A percentile compares a stretch with the other conserved stretches of the same genome.
These are phyloP conservation scores for Clitoria ternatea DNA, from an alignment of 306 rosid species.

Conservation along the genomic window DNA sequence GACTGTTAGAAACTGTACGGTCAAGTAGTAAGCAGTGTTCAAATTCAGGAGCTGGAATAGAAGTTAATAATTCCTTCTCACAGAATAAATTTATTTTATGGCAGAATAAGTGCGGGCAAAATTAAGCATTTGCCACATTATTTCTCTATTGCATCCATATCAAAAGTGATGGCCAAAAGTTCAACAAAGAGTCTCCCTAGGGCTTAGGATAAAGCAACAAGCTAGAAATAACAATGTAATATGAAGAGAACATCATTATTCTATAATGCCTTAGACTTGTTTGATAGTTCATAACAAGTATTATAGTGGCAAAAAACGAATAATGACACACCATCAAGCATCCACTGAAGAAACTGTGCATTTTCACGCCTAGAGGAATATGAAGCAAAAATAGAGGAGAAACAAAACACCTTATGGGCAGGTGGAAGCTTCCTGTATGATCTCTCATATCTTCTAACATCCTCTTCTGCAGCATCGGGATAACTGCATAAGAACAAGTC, in stretches of 20 bases:
- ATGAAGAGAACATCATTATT: not conserved
- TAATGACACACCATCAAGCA: not conserved
- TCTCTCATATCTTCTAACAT: slow-evolving; percentile 81
- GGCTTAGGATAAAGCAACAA: not conserved
- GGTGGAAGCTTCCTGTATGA: slow-evolving; percentile 72
- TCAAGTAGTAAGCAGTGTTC: not conserved
- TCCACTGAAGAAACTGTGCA: not conserved
- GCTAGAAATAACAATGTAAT: slow-evolving; percentile 9
- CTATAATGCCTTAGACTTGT: not conserved
- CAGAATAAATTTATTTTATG: not conserved
- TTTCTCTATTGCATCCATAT: not conserved
- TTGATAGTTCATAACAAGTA: not conserved
- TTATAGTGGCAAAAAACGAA: not conserved
- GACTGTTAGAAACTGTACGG: not conserved
- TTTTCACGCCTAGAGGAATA: not conserved
- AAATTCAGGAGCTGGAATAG: not conserved
- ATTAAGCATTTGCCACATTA: not conserved
- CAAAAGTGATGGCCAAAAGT: not conserved
- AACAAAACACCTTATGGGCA: slow-evolving; percentile 68
- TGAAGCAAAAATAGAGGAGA: slow-evolving; percentile 1
- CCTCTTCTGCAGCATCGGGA: slow-evolving; percentile 91
- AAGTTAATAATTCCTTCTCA: not conserved
- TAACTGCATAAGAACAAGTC: slow-evolving; percentile 49
- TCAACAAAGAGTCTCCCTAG: slow-evolving; percentile 1
- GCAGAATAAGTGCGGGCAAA: too few relatives aligned